Evolutionary conservation across 768 basidiomycete species (phyloP).

Genomic region (Lentinus brumalis): DNA sequence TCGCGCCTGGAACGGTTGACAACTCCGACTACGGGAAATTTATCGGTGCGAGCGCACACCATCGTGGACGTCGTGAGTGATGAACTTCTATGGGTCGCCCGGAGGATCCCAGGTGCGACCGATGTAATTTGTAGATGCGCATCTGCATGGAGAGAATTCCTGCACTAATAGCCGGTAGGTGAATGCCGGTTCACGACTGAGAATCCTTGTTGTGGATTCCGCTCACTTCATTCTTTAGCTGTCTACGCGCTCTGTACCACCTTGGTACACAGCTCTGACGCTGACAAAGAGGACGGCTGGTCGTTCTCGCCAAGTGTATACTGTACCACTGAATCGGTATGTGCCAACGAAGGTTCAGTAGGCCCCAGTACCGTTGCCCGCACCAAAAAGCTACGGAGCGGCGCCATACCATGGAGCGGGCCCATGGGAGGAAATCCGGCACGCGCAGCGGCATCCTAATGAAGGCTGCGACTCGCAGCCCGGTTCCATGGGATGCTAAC

Average conservation of each 20-base stretch:
- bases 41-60: not conserved
- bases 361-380: slow-evolving; percentile 1
- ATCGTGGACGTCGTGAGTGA: not conserved
- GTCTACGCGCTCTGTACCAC: too few relatives aligned
- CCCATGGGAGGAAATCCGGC: not conserved
- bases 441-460: slow-evolving; percentile 7
- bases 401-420: slow-evolving; percentile 1
- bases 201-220: too few relatives aligned
- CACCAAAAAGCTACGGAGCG: slow-evolving; percentile 7
- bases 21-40: not conserved
- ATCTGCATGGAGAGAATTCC: too few relatives aligned
- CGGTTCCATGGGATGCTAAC: slow-evolving; percentile 3
- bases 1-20: not conserved
- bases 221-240: too few relatives aligned
- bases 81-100: not conserved
- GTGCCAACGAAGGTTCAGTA: not conserved
- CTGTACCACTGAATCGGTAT: not conserved
- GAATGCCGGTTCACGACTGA: too few relatives aligned
- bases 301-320: too few relatives aligned
- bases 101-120: too few relatives aligned
- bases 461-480: slow-evolving; percentile 9
- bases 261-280: too few relatives aligned
- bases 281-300: too few relatives aligned
- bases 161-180: too few relatives aligned
- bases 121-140: too few relatives aligned